Evolutionary conservation across 2,329 filamentous ascomycete species (phyloP).

Genomic region (Phyllosticta citrichinensis): DNA sequence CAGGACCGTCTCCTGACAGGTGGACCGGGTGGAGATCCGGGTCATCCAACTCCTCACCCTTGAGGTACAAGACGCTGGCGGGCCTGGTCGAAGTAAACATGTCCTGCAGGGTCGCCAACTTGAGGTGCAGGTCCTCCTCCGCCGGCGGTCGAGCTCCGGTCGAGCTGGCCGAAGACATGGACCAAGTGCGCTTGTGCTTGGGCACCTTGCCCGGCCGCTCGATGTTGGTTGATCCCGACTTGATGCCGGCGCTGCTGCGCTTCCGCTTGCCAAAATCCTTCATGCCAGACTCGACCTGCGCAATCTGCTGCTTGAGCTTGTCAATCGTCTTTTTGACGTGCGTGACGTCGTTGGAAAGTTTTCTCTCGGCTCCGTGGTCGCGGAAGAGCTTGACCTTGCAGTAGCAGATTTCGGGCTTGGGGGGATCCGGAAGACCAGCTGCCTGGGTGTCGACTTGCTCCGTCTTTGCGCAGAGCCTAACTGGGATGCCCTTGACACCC

Average conservation of each 20-base stretch:
- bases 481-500: constrained; percentile 93
- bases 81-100: constrained; percentile 82
- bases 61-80: constrained; percentile 66
- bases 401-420: constrained; percentile 64
- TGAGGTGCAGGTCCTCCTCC: constrained; percentile 66
- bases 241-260: constrained; percentile 38
- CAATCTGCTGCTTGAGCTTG: constrained; percentile 88
- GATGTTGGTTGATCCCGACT: constrained; percentile 38
- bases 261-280: constrained; percentile 52
- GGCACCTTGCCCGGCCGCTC: constrained; percentile 68
- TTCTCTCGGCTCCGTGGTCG: constrained; percentile 90
- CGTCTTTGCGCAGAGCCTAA: constrained; percentile 86
- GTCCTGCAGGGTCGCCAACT: constrained; percentile 68
- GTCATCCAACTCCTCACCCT: constrained; percentile 68
- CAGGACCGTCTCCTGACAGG: constrained; percentile 54
- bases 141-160: constrained; percentile 34
- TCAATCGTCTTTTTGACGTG: constrained; percentile 96
- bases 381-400: constrained; percentile 97
- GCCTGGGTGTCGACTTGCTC: constrained; percentile 43
- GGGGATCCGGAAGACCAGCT: constrained; percentile 35
- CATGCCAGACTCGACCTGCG: constrained; percentile 56
- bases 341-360: constrained; percentile 85
- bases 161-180: constrained; percentile 63
- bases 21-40: constrained; percentile 69
- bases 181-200: constrained; percentile 93